phyloP scores from a whole-genome alignment of 2,329 filamentous ascomycete species.

The Claviceps sp. region DNA sequence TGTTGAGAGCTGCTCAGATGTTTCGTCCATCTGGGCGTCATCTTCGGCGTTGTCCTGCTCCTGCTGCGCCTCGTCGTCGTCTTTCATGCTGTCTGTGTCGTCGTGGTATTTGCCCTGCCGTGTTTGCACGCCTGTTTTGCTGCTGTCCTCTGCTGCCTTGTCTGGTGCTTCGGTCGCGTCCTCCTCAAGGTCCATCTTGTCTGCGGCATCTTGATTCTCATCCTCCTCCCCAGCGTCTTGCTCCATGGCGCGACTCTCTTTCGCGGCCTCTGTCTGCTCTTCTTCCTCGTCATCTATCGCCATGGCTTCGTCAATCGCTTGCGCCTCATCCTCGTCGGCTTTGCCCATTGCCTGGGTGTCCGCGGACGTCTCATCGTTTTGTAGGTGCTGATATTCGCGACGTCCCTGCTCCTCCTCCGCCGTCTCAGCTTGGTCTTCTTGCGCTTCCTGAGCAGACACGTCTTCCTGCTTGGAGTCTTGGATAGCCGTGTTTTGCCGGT shows the following conservation, averaged over 20 bases:
- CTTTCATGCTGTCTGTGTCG: slow-evolving; percentile 25
- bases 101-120: slow-evolving; percentile 44
- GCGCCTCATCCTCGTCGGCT: slow-evolving; percentile 75
- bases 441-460: slow-evolving; percentile 18
- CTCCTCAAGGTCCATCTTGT: slow-evolving; percentile 30
- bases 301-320: slow-evolving; percentile 77
- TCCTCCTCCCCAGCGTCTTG: slow-evolving; percentile 38
- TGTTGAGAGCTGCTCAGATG: slow-evolving; percentile 52
- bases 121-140: slow-evolving; percentile 46
- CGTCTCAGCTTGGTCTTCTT: slow-evolving; percentile 34
- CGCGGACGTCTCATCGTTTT: slow-evolving; percentile 66
- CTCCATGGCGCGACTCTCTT: slow-evolving; percentile 34
- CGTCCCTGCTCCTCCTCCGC: slow-evolving; percentile 50
- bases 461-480: slow-evolving; percentile 34
- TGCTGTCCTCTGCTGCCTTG: slow-evolving; percentile 33
- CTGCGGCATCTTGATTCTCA: slow-evolving; percentile 26
- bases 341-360: slow-evolving; percentile 86
- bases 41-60: slow-evolving; percentile 37
- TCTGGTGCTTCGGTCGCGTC: slow-evolving; percentile 19
- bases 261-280: slow-evolving; percentile 42
- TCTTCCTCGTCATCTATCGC: slow-evolving; percentile 72
- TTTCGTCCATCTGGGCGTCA: slow-evolving; percentile 35
- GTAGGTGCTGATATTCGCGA: slow-evolving; percentile 86
- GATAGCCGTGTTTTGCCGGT: slow-evolving; percentile 78
- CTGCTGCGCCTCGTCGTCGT: slow-evolving; percentile 25